A percentile compares a stretch with the other conserved stretches of the same genome.
These are phyloP conservation scores for Botrytis fragariae DNA, from an alignment of 2,329 filamentous ascomycete genomes.

Conservation along the genomic window DNA sequence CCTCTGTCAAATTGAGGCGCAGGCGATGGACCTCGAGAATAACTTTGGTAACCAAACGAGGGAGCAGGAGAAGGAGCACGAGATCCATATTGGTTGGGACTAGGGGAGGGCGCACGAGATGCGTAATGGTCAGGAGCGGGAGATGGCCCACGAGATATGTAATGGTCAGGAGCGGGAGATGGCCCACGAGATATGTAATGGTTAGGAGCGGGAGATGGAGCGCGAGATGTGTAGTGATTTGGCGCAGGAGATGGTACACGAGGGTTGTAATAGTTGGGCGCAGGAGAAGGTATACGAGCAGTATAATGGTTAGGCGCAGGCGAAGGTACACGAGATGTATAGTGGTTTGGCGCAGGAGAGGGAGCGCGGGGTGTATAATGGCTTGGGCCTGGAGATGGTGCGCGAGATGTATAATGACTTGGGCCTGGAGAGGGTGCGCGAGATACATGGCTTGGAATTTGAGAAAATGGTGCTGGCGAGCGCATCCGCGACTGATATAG, in stretches of 20 bases:
- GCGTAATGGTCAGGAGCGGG: conserved; percentile 35
- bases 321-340: conserved; percentile 36
- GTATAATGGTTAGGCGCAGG: conserved; percentile 1
- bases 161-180: not conserved
- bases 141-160: not conserved
- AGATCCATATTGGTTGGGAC: conserved; percentile 41
- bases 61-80: conserved; percentile 34
- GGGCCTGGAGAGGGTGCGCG: conserved; percentile 13
- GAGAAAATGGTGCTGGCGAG: conserved; percentile 40
- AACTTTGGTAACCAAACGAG: conserved; percentile 34
- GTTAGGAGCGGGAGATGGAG: not conserved
- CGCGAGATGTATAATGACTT: conserved; percentile 4
- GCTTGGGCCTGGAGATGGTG: conserved; percentile 16
- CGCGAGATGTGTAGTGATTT: not conserved
- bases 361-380: conserved; percentile 41
- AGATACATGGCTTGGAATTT: not conserved
- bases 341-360: conserved; percentile 37
- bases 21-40: conserved; percentile 43
- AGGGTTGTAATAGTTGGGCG: not conserved
- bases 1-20: conserved; percentile 38
- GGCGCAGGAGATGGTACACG: not conserved
- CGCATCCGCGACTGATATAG: conserved; percentile 39
- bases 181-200: conserved; percentile 1
- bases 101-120: conserved; percentile 34
- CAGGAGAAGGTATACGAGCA: not conserved